Percentiles rank a stretch among this genome's conserved stretches.
Conservation (phyloP, 768 basidiomycete genomes). For the Gymnopilus junonius region DNA sequence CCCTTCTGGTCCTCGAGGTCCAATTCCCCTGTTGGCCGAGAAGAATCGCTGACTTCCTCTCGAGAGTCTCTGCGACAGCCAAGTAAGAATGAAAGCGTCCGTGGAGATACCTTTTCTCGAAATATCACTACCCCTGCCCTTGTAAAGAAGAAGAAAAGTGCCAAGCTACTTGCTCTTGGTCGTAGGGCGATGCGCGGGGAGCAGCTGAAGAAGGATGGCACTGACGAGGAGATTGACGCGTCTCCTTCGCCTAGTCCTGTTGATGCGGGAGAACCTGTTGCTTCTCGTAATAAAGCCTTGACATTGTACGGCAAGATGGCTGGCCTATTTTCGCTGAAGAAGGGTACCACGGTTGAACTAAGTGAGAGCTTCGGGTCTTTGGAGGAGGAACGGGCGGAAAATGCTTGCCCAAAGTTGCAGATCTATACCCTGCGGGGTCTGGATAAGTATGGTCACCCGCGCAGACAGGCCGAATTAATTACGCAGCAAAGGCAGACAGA, state of each 20-base stretch:
- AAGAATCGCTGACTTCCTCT: constrained; percentile 13
- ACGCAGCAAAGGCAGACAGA: not conserved
- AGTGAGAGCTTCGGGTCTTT: constrained; percentile 16
- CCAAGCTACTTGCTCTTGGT: constrained; percentile 50
- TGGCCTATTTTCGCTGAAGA: constrained; percentile 27
- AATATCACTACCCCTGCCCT: not conserved
- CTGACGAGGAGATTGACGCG: constrained; percentile 28
- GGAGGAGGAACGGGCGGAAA: constrained; percentile 4
- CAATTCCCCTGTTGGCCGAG: constrained; percentile 18
- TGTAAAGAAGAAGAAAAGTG: constrained; percentile 28
- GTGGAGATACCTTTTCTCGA: not conserved
- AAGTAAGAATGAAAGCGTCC: constrained; percentile 8
- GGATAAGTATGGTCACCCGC: constrained; percentile 19
- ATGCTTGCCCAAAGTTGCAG: constrained; percentile 18
- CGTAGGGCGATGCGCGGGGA: constrained; percentile 41
- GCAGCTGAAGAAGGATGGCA: constrained; percentile 28
- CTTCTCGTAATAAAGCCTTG: constrained; percentile 10
- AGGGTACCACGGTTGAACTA: constrained; percentile 10
- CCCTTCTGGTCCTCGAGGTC: constrained; percentile 37
- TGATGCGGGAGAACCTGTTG: constrained; percentile 15
- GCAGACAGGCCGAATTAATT: not conserved
- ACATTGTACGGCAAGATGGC: constrained; percentile 44
- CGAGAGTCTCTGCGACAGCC: constrained; percentile 12
- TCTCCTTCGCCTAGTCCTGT: constrained; percentile 13
- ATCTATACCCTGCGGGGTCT: constrained; percentile 25